Evolutionary conservation across 2,329 filamentous ascomycete species (phyloP), one percentile per base, ranked within the genome.

Genomic region (Ceratocystis albifundus): DNA sequence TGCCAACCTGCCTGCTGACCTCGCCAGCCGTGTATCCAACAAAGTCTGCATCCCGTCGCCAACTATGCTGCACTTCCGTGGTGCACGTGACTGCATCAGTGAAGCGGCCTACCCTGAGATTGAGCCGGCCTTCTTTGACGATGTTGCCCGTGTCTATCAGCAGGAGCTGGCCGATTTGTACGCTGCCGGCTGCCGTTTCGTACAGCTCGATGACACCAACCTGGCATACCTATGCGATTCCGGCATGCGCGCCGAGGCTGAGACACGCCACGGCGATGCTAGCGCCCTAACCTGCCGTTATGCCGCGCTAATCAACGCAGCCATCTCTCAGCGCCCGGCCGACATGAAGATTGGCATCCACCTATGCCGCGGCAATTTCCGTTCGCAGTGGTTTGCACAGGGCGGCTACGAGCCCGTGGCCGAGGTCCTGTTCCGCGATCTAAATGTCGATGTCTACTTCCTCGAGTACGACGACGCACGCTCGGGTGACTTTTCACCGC

Each of bases 301-400:
- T 72, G 82, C 90, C 73, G 81, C 83, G 73, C 82, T 88, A 70
- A 89, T 90, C 78, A 90, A 90, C 72, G 85, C 87, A 72, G 86
- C 84, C 73, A 80, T 89, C 71, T 76, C 78, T 28, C 78, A 79
- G 69, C 79, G 84, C 0, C 86, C 87, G 0, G 75, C 77, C 3
- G 87, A 88, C 70, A 81, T 90, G 75, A 86, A 89, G 71, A 77
- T 90, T 1, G 88, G 88, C 17, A 82, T 90, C 12, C 88, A 90
- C 74, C 77, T 90, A 68, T 77, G 76, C 72, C 70, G 76, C 71
- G 75, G 80, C 66, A 87, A 87, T 76, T 86, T 86, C 71, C 81
- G 83, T 70, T 82, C 80, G 41, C 79, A 84, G 68, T 83, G 86
- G 74, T 86, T 87, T 74, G 82, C 82, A 68, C 82, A 86, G 72